Evolutionary conservation across 768 basidiomycete species (phyloP).

Genomic region (Asterophora lycoperdoides): DNA sequence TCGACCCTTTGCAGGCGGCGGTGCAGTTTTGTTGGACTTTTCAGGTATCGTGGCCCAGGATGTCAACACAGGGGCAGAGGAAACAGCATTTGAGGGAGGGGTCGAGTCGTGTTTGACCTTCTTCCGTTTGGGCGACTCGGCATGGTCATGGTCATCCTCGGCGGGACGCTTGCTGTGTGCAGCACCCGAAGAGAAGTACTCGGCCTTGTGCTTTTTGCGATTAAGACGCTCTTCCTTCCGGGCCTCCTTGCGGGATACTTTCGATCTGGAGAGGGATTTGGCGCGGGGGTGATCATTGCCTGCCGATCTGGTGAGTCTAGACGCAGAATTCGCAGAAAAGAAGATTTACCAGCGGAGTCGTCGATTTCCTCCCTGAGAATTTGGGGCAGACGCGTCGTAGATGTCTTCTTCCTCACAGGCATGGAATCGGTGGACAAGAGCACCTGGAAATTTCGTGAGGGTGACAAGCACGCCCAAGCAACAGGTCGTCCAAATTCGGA

Average conservation of each 20-base stretch:
- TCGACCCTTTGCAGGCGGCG: slow-evolving; percentile 3
- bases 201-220: slow-evolving; percentile 60
- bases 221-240: slow-evolving; percentile 59
- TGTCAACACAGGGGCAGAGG: not conserved
- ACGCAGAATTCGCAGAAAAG: not conserved
- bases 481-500: too few relatives aligned
- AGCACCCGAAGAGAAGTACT: slow-evolving; percentile 42
- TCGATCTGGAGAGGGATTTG: slow-evolving; percentile 17
- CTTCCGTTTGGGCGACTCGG: slow-evolving; percentile 48
- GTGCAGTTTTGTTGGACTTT: slow-evolving; percentile 2
- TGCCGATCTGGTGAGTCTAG: slow-evolving; percentile 1
- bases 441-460: not conserved
- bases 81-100: not conserved
- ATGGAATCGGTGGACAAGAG: slow-evolving; percentile 40
- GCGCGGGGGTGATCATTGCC: slow-evolving; percentile 18
- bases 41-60: not conserved
- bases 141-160: slow-evolving; percentile 44
- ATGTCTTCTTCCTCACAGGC: slow-evolving; percentile 29
- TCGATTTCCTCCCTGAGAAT: slow-evolving; percentile 28
- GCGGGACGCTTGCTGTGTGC: slow-evolving; percentile 31
- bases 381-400: slow-evolving; percentile 36
- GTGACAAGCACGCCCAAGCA: too few relatives aligned
- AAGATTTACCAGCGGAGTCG: slow-evolving; percentile 15
- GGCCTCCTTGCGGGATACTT: slow-evolving; percentile 52
- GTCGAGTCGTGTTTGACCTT: slow-evolving; percentile 30